A percentile compares a stretch with the other conserved stretches of the same genome.
These are phyloP conservation scores for Candida morakotiae DNA, from an alignment of 805 yeast genomes.

Conservation along the genomic window DNA sequence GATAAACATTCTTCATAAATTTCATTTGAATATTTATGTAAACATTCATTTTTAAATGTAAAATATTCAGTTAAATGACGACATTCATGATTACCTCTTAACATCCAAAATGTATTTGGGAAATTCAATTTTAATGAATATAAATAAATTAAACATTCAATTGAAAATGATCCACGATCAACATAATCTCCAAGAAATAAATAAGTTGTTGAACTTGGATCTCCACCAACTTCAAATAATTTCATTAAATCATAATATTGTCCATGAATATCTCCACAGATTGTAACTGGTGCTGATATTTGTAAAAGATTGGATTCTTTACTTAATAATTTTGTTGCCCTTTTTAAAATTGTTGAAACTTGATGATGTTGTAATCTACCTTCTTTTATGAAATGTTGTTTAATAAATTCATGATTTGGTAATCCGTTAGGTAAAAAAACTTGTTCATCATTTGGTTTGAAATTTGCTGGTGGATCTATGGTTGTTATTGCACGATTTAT, in stretches of 20 bases:
- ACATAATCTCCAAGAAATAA: constrained; percentile 92
- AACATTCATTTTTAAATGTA: constrained; percentile 87
- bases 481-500: constrained; percentile 50
- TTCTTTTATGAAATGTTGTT: constrained; percentile 71
- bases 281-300: constrained; percentile 90
- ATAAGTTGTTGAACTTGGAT: constrained; percentile 72
- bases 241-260: constrained; percentile 89
- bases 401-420: constrained; percentile 71
- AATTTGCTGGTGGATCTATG: constrained; percentile 66
- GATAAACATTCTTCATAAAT: constrained; percentile 71
- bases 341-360: constrained; percentile 58
- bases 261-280: constrained; percentile 98
- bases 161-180: constrained; percentile 87
- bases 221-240: constrained; percentile 90
- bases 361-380: constrained; percentile 76
- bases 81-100: constrained; percentile 95
- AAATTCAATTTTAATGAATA: constrained; percentile 76
- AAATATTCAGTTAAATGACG: constrained; percentile 89
- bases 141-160: constrained; percentile 73
- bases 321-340: constrained; percentile 60
- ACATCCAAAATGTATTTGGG: constrained; percentile 70
- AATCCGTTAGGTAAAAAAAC: constrained; percentile 59
- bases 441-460: constrained; percentile 62
- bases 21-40: constrained; percentile 66
- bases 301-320: constrained; percentile 75